Evolutionary conservation across 192 early-diverging fungal species (phyloP).

Genomic region (Linnemannia hyalina): DNA sequence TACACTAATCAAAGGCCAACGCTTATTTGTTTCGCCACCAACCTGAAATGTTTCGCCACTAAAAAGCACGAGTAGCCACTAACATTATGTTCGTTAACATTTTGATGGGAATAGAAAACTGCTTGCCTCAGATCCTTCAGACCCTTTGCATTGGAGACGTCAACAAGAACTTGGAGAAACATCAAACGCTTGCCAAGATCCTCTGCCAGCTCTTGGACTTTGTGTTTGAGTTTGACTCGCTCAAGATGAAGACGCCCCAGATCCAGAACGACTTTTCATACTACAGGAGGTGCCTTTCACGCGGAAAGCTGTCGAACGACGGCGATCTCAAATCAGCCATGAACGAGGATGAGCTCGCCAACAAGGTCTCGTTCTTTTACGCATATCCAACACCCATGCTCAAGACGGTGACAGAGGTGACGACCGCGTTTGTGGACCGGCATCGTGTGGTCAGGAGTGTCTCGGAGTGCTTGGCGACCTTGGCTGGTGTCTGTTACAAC

Average conservation of each 20-base stretch:
- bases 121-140: constrained; percentile 72
- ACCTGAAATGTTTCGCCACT: background rate
- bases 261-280: constrained; percentile 99
- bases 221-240: constrained; percentile 90
- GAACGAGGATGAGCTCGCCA: constrained; percentile 88
- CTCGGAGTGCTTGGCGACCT: constrained; percentile 79
- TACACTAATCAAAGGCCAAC: background rate
- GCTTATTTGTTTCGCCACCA: constrained; percentile 7
- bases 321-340: constrained; percentile 71
- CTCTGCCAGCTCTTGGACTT: constrained; percentile 89
- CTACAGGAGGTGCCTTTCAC: constrained; percentile 89
- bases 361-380: constrained; percentile 95
- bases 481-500: constrained; percentile 84
- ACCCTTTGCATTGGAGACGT: constrained; percentile 76
- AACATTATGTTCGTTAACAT: constrained; percentile 5
- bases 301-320: constrained; percentile 78
- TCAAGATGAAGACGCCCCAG: constrained; percentile 88
- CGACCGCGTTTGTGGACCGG: constrained; percentile 73
- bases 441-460: constrained; percentile 63
- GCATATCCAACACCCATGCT: constrained; percentile 96
- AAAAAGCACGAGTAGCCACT: too few relatives aligned
- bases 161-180: constrained; percentile 73
- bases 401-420: constrained; percentile 87
- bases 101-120: constrained; percentile 60
- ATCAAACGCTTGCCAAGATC: constrained; percentile 83